Percentiles rank a stretch among this genome's conserved stretches.
Evolutionary conservation across 2,329 filamentous ascomycete genomes (phyloP).

Genomic region (Fusarium tuaranense): DNA sequence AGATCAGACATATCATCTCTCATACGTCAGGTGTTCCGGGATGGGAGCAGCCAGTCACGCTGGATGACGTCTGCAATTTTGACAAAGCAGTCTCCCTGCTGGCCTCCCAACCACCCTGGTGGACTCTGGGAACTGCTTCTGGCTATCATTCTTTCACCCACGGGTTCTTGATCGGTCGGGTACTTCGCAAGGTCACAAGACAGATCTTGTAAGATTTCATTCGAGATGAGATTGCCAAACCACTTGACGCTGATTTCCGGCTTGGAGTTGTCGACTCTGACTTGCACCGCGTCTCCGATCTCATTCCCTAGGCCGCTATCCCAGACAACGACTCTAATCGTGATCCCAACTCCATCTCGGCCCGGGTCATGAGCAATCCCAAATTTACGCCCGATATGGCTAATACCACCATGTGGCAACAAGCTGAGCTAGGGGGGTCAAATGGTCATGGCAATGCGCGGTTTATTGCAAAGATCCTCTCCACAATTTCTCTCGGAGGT

Average conservation of each 20-base stretch:
- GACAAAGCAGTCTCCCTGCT: background rate
- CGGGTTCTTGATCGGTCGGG: background rate
- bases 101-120: background rate
- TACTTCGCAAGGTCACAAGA: background rate
- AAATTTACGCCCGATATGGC: background rate
- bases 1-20: background rate
- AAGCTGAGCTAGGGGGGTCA: background rate
- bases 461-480: background rate
- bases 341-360: background rate
- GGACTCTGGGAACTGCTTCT: background rate
- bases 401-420: background rate
- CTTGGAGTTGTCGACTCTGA: background rate
- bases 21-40: background rate
- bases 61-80: background rate
- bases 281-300: background rate
- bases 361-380: background rate
- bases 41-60: background rate
- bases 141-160: background rate
- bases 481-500: background rate
- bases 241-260: background rate
- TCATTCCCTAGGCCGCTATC: background rate
- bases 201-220: background rate
- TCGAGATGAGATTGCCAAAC: background rate
- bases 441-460: background rate
- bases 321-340: background rate